phyloP scores from a whole-genome alignment of 768 basidiomycete species.

The Termitomyces sp. region DNA sequence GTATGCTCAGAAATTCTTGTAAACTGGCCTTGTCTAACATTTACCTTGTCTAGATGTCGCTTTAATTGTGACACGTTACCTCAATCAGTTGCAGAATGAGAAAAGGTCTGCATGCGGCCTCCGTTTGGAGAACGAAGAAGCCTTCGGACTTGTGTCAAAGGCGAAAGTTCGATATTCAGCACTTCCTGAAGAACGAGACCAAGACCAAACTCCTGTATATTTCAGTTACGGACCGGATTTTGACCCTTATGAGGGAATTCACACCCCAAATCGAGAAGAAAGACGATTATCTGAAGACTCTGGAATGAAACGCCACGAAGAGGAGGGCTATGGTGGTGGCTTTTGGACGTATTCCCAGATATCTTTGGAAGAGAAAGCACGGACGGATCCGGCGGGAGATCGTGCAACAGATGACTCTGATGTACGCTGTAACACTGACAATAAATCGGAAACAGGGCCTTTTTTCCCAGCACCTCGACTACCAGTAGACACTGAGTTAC shows the following conservation, averaged over 20 bases:
- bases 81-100: conserved; percentile 45
- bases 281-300: conserved; percentile 1
- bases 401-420: conserved; percentile 1
- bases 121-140: conserved; percentile 28
- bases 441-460: neutral
- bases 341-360: conserved; percentile 30
- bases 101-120: conserved; percentile 37
- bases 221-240: conserved; percentile 23
- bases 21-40: neutral
- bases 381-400: conserved; percentile 3
- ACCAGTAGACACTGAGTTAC: conserved; percentile 10
- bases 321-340: conserved; percentile 30
- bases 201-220: conserved; percentile 2
- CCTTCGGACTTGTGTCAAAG: conserved; percentile 27
- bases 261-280: conserved; percentile 9
- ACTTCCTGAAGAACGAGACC: conserved; percentile 15
- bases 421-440: neutral
- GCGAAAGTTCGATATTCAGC: conserved; percentile 21
- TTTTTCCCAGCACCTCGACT: neutral
- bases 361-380: conserved; percentile 26
- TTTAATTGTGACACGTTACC: conserved; percentile 47
- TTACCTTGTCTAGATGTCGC: conserved; percentile 38
- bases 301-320: conserved; percentile 16
- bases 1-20: conserved; percentile 32
- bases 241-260: conserved; percentile 34